These are phyloP conservation scores for Talaromyces sp. DNA, from an alignment of 2,329 filamentous ascomycete species.

Conservation along the genomic window DNA sequence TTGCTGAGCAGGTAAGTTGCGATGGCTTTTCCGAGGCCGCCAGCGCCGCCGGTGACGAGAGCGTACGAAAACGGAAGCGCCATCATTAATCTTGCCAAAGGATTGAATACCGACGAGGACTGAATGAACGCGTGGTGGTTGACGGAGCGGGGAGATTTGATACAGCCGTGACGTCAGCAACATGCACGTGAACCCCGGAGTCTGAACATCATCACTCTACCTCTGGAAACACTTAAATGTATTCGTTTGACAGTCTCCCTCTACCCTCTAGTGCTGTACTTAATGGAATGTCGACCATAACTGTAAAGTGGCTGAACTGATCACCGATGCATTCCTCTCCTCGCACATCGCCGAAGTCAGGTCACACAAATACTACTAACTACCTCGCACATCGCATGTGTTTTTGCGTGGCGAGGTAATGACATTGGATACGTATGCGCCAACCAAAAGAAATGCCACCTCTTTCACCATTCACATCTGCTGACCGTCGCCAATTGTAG, in stretches of 20 bases:
- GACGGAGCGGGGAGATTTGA: background rate
- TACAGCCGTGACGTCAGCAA: background rate
- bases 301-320: background rate
- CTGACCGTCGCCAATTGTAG: background rate
- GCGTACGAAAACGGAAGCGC: background rate
- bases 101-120: background rate
- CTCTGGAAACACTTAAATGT: background rate
- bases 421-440: background rate
- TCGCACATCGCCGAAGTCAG: background rate
- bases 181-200: background rate
- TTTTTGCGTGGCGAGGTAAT: no score
- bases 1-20: background rate
- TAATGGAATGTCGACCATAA: no score
- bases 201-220: background rate
- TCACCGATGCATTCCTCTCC: background rate
- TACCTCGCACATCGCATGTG: no score
- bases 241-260: background rate
- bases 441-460: background rate
- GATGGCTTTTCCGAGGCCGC: slow-evolving; percentile 5
- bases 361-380: background rate
- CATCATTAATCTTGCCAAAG: background rate
- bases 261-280: background rate
- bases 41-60: background rate
- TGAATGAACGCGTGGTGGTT: background rate
- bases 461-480: background rate